Evolutionary conservation across 768 basidiomycete genomes (phyloP), one percentile per base, ranked within the genome.

Genomic region (Collybia mongolica): DNA sequence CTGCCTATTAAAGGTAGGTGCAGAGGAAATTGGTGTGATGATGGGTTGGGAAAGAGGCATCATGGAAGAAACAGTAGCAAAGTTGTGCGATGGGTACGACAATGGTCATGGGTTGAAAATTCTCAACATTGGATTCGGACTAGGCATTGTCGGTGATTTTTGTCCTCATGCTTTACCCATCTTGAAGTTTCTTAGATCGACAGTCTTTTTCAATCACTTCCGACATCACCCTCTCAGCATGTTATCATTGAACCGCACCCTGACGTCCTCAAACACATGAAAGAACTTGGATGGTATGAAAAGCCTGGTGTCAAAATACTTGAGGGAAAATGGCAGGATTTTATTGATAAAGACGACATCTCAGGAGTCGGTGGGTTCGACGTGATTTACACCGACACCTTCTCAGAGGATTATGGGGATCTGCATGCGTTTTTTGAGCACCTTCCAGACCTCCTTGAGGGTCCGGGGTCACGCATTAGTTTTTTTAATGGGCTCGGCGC

Each of bases 401-500:
- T 97, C 68, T 87, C 91, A 5, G 97, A 95, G 62, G 79, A 86
- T 45, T 97, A 95, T 59, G 68, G 73, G 74, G 88, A 88, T 54
- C 77, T 98, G 35, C 81, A 81, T 57, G 71, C 72, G 24, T 96
- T 98, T 70, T 98, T 99, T 66, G 82, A 84, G 48, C 72, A 79
- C 39, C 66, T 97, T 2, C 92, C 91, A 2, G 76, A 88, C 58
- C 74, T 99, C 4, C 73, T 98, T 14, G 75, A 77, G 18, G 83
- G 84, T 12, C 79, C 83, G n/a, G 74, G 83, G 12, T 86, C 88
- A n/a, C 75, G 83, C 14, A 90, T 95, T 64, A 88, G 93, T 53
- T 99, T 98, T 70, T 99, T 98, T 79, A 93, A 99, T 61, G 97
- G 97, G 11, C 79, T 99, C 7, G 97, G 92, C 14, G 96, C 95